These are phyloP conservation scores for Ailanthus altissimus DNA, from an alignment of 345 rosid species.

Conservation along the genomic window DNA sequence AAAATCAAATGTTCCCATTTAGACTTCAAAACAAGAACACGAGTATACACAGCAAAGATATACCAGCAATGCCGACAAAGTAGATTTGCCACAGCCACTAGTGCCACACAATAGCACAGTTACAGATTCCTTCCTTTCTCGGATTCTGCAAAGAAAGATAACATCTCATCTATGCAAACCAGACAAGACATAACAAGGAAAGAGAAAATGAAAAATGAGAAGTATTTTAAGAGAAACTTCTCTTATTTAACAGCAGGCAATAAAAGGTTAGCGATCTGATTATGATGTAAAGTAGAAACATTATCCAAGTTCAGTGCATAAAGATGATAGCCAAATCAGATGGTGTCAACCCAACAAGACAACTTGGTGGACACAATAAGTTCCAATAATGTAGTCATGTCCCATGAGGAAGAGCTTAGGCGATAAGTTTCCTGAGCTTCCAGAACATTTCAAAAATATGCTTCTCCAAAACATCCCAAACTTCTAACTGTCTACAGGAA, in stretches of 20 bases:
- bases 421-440: neutral
- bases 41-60: slow-evolving; percentile 21
- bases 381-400: neutral
- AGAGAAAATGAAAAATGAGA: neutral
- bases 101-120: slow-evolving; percentile 98
- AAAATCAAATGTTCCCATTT: neutral
- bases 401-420: neutral
- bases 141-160: slow-evolving; percentile 65
- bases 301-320: slow-evolving; percentile 2
- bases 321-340: slow-evolving; percentile 2
- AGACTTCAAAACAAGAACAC: slow-evolving; percentile 13
- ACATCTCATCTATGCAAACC: slow-evolving; percentile 6
- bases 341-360: neutral
- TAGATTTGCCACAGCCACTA: slow-evolving; percentile 99
- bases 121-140: slow-evolving; percentile 96
- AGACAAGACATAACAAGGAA: neutral
- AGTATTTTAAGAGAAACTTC: neutral
- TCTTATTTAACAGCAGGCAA: neutral
- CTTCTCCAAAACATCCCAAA: slow-evolving; percentile 1
- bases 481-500: neutral
- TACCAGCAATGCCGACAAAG: slow-evolving; percentile 99
- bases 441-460: slow-evolving; percentile 6
- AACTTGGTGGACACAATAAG: neutral
- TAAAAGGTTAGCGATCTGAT: neutral
- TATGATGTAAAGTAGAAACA: neutral